Conservation (phyloP, 148 eudicot genomes). For the Nepenthes mirabilis region DNA sequence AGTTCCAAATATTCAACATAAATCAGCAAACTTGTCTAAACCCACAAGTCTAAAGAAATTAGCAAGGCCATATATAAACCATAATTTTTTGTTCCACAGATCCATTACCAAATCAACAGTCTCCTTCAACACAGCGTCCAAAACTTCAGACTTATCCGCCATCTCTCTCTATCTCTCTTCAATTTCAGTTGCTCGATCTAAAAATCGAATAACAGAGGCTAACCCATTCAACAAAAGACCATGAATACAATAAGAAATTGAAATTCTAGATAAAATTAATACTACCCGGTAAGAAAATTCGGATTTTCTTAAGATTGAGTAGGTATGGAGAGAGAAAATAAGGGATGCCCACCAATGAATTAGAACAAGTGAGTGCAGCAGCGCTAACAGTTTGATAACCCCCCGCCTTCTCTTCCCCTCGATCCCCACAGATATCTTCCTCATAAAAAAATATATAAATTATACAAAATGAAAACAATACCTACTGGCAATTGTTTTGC, state of each 20-base stretch:
- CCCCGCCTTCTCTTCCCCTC: background rate
- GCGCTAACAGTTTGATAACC: slow-evolving; percentile 22
- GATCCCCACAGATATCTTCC: no score
- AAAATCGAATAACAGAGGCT: slow-evolving; percentile 21
- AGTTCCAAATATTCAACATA: background rate
- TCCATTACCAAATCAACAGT: slow-evolving; percentile 98
- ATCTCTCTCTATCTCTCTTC: slow-evolving; percentile 24
- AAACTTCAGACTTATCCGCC: slow-evolving; percentile 77
- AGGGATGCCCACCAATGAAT: slow-evolving; percentile 26
- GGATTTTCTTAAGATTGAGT: slow-evolving; percentile 2
- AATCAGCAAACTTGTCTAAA: background rate
- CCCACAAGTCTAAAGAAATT: slow-evolving; percentile 4
- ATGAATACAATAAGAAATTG: slow-evolving; percentile 19
- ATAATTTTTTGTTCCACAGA: slow-evolving; percentile 19
- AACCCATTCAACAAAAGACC: slow-evolving; percentile 24
- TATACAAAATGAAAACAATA: no score
- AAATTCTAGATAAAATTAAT: slow-evolving; percentile 5
- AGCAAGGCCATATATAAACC: background rate
- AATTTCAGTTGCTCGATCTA: slow-evolving; percentile 7
- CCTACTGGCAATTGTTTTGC: no score
- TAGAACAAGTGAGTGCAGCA: slow-evolving; percentile 23
- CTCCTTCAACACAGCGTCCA: slow-evolving; percentile 92
- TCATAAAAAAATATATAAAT: no score
- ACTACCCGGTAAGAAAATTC: slow-evolving; percentile 14
- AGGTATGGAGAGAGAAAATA: slow-evolving; percentile 12